Base-by-base conservation (phyloP, 441 rosid species). In the Omphalea diandra region DNA sequence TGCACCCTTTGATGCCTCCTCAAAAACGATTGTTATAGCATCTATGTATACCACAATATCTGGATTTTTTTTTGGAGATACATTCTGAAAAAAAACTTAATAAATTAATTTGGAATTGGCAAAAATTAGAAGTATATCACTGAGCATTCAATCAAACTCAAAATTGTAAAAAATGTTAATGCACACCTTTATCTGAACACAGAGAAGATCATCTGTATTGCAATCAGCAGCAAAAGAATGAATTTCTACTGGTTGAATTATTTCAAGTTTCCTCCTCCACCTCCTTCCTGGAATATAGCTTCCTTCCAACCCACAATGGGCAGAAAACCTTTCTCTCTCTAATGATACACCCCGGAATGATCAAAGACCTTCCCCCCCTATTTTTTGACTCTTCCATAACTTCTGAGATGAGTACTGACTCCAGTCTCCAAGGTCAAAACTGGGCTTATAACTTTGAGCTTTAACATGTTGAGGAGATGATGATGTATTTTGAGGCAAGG, bases 261-360 rank as follows among this genome's bases (percentile, higher is more conserved):
- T 90, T 81, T 93, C 90, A 70, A 93, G 84, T 81, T 88, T 93
- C 84, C 93, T 93, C 82, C 89, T 83, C 99, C 99, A 96, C 82
- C 96, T 87, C 82, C 85, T 87, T 72, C 98, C 99, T 22, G 99
- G 97, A 72, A 88, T 83, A 76, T 88, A 86, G 76, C 93, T 90
- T 69, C 99, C 99, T 80, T 90, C 94, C 70, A 93, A 83, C 71
- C 99, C 99, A 85, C 99, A 93, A 66, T 88, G 85, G 77, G 88
- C 96, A 68, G 99, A 90, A 88, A 90, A 93, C 68, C 98, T 87
- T 73, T 91, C 90, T 52, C 77, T 84, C 82, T 96, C 99, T 79
- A 93, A 73, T 50, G 93, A 85, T 67, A 96, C 91, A 58, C 97
- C 93, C 46, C 97, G 88, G 77, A 93, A 93, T 35, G 99, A 93